Evolutionary conservation across 805 yeast species (phyloP).

Genomic region (Pichia californica): DNA sequence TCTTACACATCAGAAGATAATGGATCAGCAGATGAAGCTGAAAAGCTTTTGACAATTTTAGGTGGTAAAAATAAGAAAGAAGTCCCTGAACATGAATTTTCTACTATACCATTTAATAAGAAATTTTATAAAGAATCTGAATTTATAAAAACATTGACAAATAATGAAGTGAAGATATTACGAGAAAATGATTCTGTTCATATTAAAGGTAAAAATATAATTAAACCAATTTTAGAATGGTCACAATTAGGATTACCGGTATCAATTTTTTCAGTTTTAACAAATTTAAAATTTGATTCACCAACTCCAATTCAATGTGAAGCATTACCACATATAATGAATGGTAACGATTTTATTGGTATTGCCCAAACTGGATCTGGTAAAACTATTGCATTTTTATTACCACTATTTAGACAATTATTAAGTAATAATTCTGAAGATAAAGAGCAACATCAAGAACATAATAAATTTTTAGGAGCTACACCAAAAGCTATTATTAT

Average conservation of each 20-base stretch:
- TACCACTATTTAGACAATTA: constrained; percentile 82
- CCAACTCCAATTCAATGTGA: constrained; percentile 92
- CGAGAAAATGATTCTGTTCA: constrained; percentile 60
- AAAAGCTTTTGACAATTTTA: constrained; percentile 30
- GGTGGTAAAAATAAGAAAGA: constrained; percentile 45
- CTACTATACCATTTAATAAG: constrained; percentile 48
- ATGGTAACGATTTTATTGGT: constrained; percentile 86
- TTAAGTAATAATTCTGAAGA: constrained; percentile 45
- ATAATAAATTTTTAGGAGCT: constrained; percentile 42
- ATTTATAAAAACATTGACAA: constrained; percentile 41
- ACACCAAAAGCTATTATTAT: constrained; percentile 78
- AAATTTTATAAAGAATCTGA: constrained; percentile 56
- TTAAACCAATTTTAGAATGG: constrained; percentile 68
- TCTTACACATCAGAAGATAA: constrained; percentile 15
- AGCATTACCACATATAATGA: constrained; percentile 84
- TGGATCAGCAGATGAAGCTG: constrained; percentile 16
- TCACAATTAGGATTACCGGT: constrained; percentile 73
- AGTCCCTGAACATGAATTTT: constrained; percentile 42
- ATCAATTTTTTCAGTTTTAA: constrained; percentile 46
- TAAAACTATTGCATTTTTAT: constrained; percentile 79
- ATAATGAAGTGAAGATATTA: constrained; percentile 49
- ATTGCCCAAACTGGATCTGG: constrained; percentile 97
- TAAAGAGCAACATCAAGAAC: constrained; percentile 6
- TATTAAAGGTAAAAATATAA: constrained; percentile 51
- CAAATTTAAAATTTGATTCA: constrained; percentile 41